These are phyloP conservation scores for Yamadazyma trypodendri DNA, from an alignment of 1,139 yeast species.

Conservation along the genomic window DNA sequence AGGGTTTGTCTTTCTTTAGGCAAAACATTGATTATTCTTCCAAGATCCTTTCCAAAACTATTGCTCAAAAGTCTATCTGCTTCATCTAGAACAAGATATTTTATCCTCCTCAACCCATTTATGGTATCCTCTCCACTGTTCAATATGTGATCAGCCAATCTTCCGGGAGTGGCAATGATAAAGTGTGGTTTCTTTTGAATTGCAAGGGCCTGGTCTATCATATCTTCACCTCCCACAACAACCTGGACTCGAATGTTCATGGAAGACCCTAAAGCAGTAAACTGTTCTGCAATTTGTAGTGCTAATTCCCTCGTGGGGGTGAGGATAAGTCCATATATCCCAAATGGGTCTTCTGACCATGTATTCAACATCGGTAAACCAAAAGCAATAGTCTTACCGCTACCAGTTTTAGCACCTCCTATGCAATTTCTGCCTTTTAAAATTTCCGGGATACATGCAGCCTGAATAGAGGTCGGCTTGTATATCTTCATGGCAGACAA, in stretches of 20 bases:
- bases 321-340: slow-evolving; percentile 81
- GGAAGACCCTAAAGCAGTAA: slow-evolving; percentile 85
- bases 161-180: slow-evolving; percentile 95
- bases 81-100: slow-evolving; percentile 87
- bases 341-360: slow-evolving; percentile 95
- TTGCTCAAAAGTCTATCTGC: slow-evolving; percentile 89
- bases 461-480: slow-evolving; percentile 83
- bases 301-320: slow-evolving; percentile 98
- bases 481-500: slow-evolving; percentile 77
- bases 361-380: slow-evolving; percentile 92
- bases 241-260: slow-evolving; percentile 82
- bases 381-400: slow-evolving; percentile 97
- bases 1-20: slow-evolving; percentile 84
- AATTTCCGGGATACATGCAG: slow-evolving; percentile 85
- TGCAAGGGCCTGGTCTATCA: slow-evolving; percentile 79
- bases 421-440: slow-evolving; percentile 85
- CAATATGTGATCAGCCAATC: slow-evolving; percentile 89
- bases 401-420: slow-evolving; percentile 98
- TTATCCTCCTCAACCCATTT: slow-evolving; percentile 71
- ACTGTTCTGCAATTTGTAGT: slow-evolving; percentile 94
- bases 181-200: slow-evolving; percentile 87
- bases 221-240: slow-evolving; percentile 93
- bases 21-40: slow-evolving; percentile 65
- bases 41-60: slow-evolving; percentile 79
- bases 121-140: slow-evolving; percentile 89